phyloP scores from a whole-genome alignment of 805 yeast genomes.

The Candida silvicultrix region DNA sequence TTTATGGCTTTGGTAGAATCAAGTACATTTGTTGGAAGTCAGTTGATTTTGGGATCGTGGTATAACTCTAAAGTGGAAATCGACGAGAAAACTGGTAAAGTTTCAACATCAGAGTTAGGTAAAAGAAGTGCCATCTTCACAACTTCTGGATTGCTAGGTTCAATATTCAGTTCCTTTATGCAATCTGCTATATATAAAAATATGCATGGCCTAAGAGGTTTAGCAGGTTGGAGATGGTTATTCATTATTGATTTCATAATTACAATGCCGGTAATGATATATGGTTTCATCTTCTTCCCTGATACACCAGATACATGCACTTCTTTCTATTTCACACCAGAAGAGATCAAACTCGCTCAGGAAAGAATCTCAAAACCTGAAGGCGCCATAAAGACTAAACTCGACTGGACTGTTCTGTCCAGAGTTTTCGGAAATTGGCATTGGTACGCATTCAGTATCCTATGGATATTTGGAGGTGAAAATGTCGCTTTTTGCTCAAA shows the following conservation, averaged over 20 bases:
- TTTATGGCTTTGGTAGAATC: constrained; percentile 58
- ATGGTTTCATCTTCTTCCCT: constrained; percentile 54
- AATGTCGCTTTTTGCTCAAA: constrained; percentile 40
- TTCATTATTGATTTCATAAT: constrained; percentile 56
- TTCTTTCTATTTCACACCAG: constrained; percentile 32
- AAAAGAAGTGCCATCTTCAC: constrained; percentile 50
- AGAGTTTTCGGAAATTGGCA: constrained; percentile 50
- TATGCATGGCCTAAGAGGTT: constrained; percentile 40
- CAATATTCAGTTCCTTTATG: constrained; percentile 49
- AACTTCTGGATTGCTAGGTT: constrained; percentile 46
- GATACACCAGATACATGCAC: constrained; percentile 46
- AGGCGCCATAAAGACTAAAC: constrained; percentile 22
- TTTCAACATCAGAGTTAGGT: constrained; percentile 34
- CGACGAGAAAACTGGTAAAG: constrained; percentile 15
- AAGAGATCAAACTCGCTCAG: constrained; percentile 35
- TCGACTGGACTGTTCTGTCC: constrained; percentile 30
- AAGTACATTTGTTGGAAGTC: constrained; percentile 49
- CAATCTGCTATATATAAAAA: constrained; percentile 46
- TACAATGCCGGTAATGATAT: constrained; percentile 50
- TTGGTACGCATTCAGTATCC: constrained; percentile 45
- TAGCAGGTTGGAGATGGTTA: constrained; percentile 65
- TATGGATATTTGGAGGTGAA: constrained; percentile 47
- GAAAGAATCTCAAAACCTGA: constrained; percentile 32
- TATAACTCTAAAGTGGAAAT: constrained; percentile 32
- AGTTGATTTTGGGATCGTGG: constrained; percentile 49